Evolutionary conservation across 2,329 filamentous ascomycete genomes (phyloP).

Genomic region (Botrytis hyacinthi): DNA sequence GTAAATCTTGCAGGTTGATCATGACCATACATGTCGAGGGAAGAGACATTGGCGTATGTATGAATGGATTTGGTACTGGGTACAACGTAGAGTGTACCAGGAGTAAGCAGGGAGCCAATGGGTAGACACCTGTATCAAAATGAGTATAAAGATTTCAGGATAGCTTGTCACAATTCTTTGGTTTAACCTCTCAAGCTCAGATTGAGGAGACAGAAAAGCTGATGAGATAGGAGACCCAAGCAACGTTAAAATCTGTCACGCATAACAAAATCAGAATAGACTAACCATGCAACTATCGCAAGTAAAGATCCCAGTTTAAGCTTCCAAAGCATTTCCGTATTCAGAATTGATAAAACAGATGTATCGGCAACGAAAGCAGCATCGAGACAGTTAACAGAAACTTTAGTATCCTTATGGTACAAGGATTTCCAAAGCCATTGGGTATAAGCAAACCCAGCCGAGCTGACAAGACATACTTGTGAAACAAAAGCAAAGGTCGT

Average conservation of each 20-base stretch:
- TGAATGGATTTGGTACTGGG: slow-evolving; percentile 12
- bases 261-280: background rate
- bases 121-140: background rate
- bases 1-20: slow-evolving; percentile 16
- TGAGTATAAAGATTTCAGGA: background rate
- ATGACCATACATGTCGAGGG: slow-evolving; percentile 17
- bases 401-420: slow-evolving; percentile 18
- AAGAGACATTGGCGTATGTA: slow-evolving; percentile 4
- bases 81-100: slow-evolving; percentile 25
- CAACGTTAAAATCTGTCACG: background rate
- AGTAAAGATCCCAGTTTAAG: slow-evolving; percentile 23
- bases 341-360: slow-evolving; percentile 19
- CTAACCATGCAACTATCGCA: slow-evolving; percentile 23
- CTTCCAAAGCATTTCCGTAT: slow-evolving; percentile 25
- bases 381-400: slow-evolving; percentile 23
- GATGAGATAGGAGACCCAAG: background rate
- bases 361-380: slow-evolving; percentile 24
- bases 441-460: slow-evolving; percentile 24
- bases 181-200: background rate
- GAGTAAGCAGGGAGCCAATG: slow-evolving; percentile 23
- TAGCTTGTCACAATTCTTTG: background rate
- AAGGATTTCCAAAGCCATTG: slow-evolving; percentile 27
- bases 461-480: slow-evolving; percentile 22
- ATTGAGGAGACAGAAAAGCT: background rate
- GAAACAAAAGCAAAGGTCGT: slow-evolving; percentile 23